Percentiles rank a stretch among this genome's conserved stretches.
phyloP scores from a whole-genome alignment of 2,329 filamentous ascomycete species.

The Hypomyces perniciosus region DNA sequence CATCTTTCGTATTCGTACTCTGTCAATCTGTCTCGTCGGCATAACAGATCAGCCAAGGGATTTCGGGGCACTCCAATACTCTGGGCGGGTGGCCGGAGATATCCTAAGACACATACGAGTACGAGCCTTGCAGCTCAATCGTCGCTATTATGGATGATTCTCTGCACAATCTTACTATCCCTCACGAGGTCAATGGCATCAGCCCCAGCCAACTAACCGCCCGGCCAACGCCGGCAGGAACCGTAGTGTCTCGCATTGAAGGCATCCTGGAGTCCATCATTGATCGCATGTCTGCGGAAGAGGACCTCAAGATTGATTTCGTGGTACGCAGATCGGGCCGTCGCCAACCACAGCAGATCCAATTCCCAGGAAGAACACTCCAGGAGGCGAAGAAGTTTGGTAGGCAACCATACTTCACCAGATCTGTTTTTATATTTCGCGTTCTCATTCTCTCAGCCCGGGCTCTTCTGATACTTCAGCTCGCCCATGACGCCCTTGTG shows the following conservation, averaged over 20 bases:
- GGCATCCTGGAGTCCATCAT: constrained; percentile 26
- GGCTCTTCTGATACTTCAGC: constrained; percentile 51
- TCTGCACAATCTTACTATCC: neutral
- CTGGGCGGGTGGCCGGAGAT: no score
- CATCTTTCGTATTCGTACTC: no score
- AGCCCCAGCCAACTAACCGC: neutral
- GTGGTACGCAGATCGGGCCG: constrained; percentile 17
- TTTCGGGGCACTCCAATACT: no score
- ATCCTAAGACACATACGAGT: no score
- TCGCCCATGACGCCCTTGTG: constrained; percentile 53
- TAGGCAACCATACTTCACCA: constrained; percentile 23
- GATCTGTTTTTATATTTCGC: neutral
- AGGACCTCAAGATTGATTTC: constrained; percentile 25
- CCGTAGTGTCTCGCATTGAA: constrained; percentile 31
- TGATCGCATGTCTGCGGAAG: constrained; percentile 19
- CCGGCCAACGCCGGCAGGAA: constrained; percentile 14
- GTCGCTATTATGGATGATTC: no score
- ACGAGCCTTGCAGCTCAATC: no score
- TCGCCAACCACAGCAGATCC: constrained; percentile 19
- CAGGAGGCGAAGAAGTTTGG: constrained; percentile 48
- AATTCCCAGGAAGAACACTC: constrained; percentile 43
- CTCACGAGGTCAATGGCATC: neutral
- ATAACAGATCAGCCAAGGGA: no score
- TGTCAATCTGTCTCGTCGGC: no score
- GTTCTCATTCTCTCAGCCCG: constrained; percentile 37